A percentile compares a stretch with the other conserved stretches of the same genome.
Evolutionary conservation across 2,329 filamentous ascomycete genomes (phyloP).

Genomic region (Fusarium sp.): DNA sequence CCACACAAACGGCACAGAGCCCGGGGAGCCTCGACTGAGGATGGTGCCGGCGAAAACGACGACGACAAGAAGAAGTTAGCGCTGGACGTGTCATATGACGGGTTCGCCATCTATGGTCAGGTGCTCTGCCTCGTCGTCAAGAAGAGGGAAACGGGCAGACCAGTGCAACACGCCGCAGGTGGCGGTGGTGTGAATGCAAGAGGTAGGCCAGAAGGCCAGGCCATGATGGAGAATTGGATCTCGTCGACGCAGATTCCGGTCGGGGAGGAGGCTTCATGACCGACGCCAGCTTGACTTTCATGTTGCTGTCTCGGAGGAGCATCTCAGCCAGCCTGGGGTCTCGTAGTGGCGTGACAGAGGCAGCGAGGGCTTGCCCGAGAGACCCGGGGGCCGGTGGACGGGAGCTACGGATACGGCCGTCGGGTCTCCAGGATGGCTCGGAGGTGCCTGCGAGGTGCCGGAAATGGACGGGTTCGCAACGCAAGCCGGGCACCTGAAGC

Average conservation of each 20-base stretch:
- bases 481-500: neutral
- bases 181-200: conserved; percentile 40
- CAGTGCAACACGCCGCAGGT: conserved; percentile 46
- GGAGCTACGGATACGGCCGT: conserved; percentile 38
- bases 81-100: conserved; percentile 90
- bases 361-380: conserved; percentile 21
- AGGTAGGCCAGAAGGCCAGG: conserved; percentile 62
- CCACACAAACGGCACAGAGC: conserved; percentile 58
- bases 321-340: conserved; percentile 20
- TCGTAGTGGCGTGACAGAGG: conserved; percentile 27
- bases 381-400: conserved; percentile 22
- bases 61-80: conserved; percentile 94
- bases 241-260: conserved; percentile 76
- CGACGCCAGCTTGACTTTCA: neutral
- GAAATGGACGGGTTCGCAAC: conserved; percentile 9
- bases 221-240: conserved; percentile 87
- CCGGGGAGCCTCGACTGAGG: conserved; percentile 39
- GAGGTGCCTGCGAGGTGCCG: conserved; percentile 5
- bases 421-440: conserved; percentile 21
- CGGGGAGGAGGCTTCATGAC: conserved; percentile 48
- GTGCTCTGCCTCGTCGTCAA: conserved; percentile 91
- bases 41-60: conserved; percentile 55
- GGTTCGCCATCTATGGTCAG: conserved; percentile 94
- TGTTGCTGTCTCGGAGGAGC: conserved; percentile 12
- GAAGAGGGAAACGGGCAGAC: conserved; percentile 71